Percentiles rank a stretch among this genome's conserved stretches.
Conservation (phyloP, 441 rosid species). For the Mallotus repandus region DNA sequence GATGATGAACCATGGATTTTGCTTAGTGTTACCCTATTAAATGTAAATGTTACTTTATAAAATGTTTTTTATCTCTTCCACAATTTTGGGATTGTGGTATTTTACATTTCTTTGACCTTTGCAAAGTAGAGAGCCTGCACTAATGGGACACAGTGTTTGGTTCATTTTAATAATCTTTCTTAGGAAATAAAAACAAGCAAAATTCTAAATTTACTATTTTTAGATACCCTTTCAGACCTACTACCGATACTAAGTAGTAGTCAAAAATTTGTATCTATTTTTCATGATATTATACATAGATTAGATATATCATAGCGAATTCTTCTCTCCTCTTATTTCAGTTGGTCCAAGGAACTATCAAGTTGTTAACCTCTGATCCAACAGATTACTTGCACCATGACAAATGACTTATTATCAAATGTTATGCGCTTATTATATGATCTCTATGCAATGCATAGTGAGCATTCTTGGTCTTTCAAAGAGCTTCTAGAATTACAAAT, state of each 20-base stretch:
- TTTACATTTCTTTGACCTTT: too few relatives aligned
- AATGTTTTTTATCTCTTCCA: neutral
- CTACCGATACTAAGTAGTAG: too few relatives aligned
- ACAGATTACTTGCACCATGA: neutral
- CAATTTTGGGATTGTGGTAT: too few relatives aligned
- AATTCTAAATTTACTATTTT: too few relatives aligned
- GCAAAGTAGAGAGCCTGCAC: too few relatives aligned
- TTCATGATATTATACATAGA: too few relatives aligned
- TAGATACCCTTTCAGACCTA: too few relatives aligned
- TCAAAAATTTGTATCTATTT: too few relatives aligned
- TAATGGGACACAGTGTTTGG: too few relatives aligned
- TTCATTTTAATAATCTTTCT: neutral
- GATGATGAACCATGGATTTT: neutral
- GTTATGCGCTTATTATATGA: neutral
- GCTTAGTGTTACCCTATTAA: too few relatives aligned
- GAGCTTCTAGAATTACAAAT: neutral
- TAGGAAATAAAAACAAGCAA: too few relatives aligned
- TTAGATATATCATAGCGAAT: too few relatives aligned
- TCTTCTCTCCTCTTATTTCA: neutral
- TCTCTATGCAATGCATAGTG: neutral
- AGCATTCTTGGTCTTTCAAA: neutral
- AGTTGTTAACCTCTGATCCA: conserved; percentile 6
- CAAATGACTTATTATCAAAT: neutral
- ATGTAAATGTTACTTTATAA: neutral
- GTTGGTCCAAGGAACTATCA: neutral